phyloP scores from a whole-genome alignment of 768 basidiomycete genomes.

The Cystofilobasidium macerans region DNA sequence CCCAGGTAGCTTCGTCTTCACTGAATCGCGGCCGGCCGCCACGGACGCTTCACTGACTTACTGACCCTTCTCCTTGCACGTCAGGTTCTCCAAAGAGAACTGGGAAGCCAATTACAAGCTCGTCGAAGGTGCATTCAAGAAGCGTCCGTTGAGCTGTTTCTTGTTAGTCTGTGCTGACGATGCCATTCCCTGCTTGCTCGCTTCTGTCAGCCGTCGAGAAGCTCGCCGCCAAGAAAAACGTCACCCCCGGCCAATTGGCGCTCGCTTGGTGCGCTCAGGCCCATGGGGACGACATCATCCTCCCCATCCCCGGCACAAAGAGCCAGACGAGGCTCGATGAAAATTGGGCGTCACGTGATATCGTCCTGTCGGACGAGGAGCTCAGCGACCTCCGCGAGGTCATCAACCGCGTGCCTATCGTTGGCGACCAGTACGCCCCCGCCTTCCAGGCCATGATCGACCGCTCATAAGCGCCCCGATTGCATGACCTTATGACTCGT shows the following conservation, averaged over 20 bases:
- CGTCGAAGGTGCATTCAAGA: slow-evolving; percentile 28
- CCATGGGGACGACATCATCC: slow-evolving; percentile 32
- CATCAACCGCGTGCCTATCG: not conserved
- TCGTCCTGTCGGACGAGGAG: slow-evolving; percentile 32
- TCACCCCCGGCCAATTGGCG: slow-evolving; percentile 38
- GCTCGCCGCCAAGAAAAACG: slow-evolving; percentile 37
- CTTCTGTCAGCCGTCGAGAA: slow-evolving; percentile 32
- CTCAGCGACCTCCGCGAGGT: slow-evolving; percentile 32
- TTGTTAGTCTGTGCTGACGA: not conserved
- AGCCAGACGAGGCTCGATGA: slow-evolving; percentile 30
- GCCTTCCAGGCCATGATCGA: not conserved
- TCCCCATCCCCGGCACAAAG: slow-evolving; percentile 34
- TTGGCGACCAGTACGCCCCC: not conserved
- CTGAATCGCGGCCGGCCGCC: too few relatives aligned
- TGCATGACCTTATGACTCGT: too few relatives aligned
- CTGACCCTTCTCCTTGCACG: too few relatives aligned
- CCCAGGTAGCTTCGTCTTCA: too few relatives aligned
- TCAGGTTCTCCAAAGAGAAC: slow-evolving; percentile 38
- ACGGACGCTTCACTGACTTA: too few relatives aligned
- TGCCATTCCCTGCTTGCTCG: not conserved
- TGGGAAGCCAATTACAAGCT: slow-evolving; percentile 39
- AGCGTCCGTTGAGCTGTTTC: not conserved
- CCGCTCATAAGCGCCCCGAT: not conserved
- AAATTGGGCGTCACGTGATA: slow-evolving; percentile 32
- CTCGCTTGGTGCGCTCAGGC: slow-evolving; percentile 37